Evolutionary conservation across 116 monocot species (phyloP).

Genomic region (Posidonia oceanica): DNA sequence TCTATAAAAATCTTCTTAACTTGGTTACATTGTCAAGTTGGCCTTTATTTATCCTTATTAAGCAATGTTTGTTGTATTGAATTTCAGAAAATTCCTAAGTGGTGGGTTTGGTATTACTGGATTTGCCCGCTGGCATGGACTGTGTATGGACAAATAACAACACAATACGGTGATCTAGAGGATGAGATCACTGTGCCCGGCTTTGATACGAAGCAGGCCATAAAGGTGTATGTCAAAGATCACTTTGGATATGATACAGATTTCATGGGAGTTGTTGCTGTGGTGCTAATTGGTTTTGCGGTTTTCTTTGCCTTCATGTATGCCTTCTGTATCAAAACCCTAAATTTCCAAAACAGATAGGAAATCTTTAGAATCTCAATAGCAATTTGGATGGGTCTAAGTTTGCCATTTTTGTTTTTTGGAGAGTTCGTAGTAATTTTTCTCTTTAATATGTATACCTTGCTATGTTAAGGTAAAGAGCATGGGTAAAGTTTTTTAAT

Average conservation of each 20-base stretch:
- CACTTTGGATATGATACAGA: slow-evolving; percentile 38
- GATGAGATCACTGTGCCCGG: slow-evolving; percentile 41
- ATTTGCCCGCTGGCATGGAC: slow-evolving; percentile 76
- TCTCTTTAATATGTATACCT: too few relatives aligned
- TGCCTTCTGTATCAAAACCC: slow-evolving; percentile 36
- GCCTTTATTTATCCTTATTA: too few relatives aligned
- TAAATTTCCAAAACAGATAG: slow-evolving; percentile 68
- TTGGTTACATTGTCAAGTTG: too few relatives aligned
- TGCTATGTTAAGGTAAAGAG: too few relatives aligned
- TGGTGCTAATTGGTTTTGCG: slow-evolving; percentile 34
- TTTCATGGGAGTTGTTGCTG: slow-evolving; percentile 36
- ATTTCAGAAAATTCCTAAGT: slow-evolving; percentile 61
- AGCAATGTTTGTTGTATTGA: too few relatives aligned
- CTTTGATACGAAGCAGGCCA: slow-evolving; percentile 2
- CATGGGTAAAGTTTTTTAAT: too few relatives aligned
- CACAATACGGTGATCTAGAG: slow-evolving; percentile 57
- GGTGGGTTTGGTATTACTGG: slow-evolving; percentile 93
- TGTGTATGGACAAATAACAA: slow-evolving; percentile 46
- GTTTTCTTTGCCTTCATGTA: slow-evolving; percentile 53
- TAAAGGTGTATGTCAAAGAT: slow-evolving; percentile 32
- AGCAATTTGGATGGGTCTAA: too few relatives aligned
- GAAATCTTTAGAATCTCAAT: background rate
- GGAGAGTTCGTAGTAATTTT: too few relatives aligned
- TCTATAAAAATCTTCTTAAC: too few relatives aligned
- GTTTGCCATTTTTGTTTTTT: too few relatives aligned